Evolutionary conservation across 108 stramenopile genomes (phyloP), one percentile per base, ranked within the genome.

Genomic region (Nitzschia palea): DNA sequence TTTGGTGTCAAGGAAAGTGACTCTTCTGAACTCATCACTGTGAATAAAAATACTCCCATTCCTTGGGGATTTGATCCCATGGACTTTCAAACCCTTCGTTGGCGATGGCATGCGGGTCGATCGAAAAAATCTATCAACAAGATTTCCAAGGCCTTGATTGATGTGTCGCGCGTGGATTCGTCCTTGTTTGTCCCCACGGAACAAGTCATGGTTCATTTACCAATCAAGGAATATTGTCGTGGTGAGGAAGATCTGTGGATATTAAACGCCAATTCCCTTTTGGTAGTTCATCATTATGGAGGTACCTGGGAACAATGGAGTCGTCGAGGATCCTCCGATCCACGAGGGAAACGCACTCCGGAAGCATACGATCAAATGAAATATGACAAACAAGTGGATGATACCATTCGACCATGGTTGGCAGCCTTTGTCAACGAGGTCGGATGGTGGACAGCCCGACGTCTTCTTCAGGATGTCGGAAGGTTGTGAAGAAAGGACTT

Each of bases 221-320:
- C 51, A 15, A 50, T 63, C 48, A 32, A 34, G 35, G 54, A 55
- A 31, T 55, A 55, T 55, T 55, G 54, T 55, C 22, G 26, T 44
- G 25, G 20, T 54, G 69, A 55, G 31, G 47, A 48, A 20, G 18
- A 31, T 34, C 33, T 30, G 15, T 44, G 28, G 43, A 28, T 28
- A 9, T 53, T 23, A 14, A 64, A 18, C 42, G 28, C 50, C n/a
- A 14, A 37, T 28, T 36, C 54, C 15, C 17, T 55, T 34, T 30
- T 72, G 23, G 27, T 65, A 25, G 47, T 64, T 5, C 26, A 72
- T 32, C 71, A 72, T 34, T 72, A 72, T 45, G 42, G 22, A 28
- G 71, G 62, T 6, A 64, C 71, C 8, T 65, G 33, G 22, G 62
- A 64, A 43, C 53, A 63, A 43, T 72, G 45, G 37, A 55, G 20